Conservation (phyloP, 176 grass and related monocot genomes). For the Poa annua region DNA sequence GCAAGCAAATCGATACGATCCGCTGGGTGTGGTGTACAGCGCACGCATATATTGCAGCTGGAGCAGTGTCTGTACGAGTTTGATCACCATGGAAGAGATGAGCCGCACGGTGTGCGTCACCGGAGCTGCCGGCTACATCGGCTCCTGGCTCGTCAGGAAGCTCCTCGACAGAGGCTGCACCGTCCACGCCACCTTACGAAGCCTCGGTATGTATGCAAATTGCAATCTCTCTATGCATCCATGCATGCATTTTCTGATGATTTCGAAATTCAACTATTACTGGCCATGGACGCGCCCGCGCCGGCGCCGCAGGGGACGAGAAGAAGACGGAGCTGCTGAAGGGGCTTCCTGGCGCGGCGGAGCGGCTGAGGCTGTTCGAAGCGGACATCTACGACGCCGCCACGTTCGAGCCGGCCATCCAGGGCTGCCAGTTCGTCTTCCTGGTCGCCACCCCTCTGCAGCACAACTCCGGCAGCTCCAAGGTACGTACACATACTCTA, state of each 20-base stretch:
- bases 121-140: conserved; percentile 44
- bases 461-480: conserved; percentile 36
- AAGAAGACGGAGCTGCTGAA: conserved; percentile 47
- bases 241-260: not conserved
- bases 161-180: conserved; percentile 42
- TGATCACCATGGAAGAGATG: not conserved
- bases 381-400: conserved; percentile 60
- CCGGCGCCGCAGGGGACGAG: conserved; percentile 44
- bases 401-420: conserved; percentile 58
- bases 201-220: conserved; percentile 28
- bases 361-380: conserved; percentile 57
- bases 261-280: too few relatives aligned
- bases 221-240: not conserved
- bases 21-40: not conserved
- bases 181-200: conserved; percentile 36
- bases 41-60: not conserved
- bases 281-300: not conserved
- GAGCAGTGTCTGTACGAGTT: too few relatives aligned
- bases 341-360: conserved; percentile 49
- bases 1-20: not conserved
- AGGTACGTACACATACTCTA: conserved; percentile 29
- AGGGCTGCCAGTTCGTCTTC: conserved; percentile 68
- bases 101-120: conserved; percentile 38
- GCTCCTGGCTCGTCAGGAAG: conserved; percentile 48
- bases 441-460: conserved; percentile 56